Base-by-base conservation (phyloP, 1,139 yeast genomes). In the Kodamaea anthophila region DNA sequence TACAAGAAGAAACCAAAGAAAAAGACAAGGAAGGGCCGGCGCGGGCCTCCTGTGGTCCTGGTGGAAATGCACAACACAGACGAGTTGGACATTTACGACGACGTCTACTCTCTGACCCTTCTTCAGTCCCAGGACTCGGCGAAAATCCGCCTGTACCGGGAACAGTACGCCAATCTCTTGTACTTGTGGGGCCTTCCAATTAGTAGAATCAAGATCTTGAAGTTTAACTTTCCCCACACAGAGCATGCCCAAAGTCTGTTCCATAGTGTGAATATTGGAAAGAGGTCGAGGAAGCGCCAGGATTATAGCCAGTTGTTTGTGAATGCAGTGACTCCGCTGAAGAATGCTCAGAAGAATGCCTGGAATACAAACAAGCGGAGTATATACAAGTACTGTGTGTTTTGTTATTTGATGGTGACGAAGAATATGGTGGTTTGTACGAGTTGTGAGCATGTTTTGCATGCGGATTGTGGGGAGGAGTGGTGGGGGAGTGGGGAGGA, bases 151-250 rank as follows among this genome's bases (percentile, higher is more conserved):
- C 44, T 51, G 9, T 84, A 82, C 50, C 58, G 96, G 24, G 67
- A 70, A 18, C 81, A 77, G 37, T 88, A 88, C 51, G 91, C 96
- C 0, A 74, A 80, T n/a, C 68, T 87, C 51, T 59, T 88, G 14
- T 85, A 73, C 44, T 55, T 70, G 23, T 88, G 97, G 97, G 93
- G 91, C 0, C 62, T 87, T 16, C 85, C 87, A 1, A 69, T 83
- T 12, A 75, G 79, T 41, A 58, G 95, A 21, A 73, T 84, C 19
- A 91, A 88, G 46, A 71, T 88, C 5, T 54, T 86, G 34, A 87
- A 87, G 52, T 79, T 81, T 47, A 84, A 83, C 43, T 71, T 72
- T 36, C 61, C 69, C 1, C 34, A 23, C 26, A 19, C 27, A 1
- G 28, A 28, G 3, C 44, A 61, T 0, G 46, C 40, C 8, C 59